Conservation (phyloP, 1,284 basidiomycete species). For the Leccinum colubrinum region DNA sequence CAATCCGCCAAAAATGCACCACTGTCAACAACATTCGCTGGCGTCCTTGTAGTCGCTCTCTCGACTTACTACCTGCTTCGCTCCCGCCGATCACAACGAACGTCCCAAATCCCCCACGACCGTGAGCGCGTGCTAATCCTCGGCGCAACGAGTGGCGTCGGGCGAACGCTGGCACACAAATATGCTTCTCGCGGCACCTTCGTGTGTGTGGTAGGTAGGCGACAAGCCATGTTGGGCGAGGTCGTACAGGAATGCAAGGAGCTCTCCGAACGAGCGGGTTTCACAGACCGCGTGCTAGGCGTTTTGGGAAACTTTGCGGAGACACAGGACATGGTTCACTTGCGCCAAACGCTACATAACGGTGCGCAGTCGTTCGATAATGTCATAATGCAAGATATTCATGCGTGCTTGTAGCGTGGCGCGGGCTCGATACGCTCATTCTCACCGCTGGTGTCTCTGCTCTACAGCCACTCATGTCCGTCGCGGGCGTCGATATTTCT, state of each 20-base stretch:
- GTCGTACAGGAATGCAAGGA: conserved; percentile 63
- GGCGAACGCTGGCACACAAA: conserved; percentile 65
- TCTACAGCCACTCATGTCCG: conserved; percentile 71
- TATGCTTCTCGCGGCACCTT: conserved; percentile 77
- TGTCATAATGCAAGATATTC: background rate
- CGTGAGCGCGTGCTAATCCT: conserved; percentile 76
- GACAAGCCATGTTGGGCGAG: conserved; percentile 52
- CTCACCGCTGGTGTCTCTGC: conserved; percentile 88
- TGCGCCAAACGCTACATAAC: conserved; percentile 55
- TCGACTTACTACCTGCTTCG: conserved; percentile 19
- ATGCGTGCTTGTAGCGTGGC: conserved; percentile 57
- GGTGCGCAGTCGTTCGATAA: conserved; percentile 37
- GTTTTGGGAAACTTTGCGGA: conserved; percentile 65
- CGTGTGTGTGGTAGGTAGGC: conserved; percentile 77
- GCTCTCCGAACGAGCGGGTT: conserved; percentile 17
- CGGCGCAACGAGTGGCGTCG: conserved; percentile 85
- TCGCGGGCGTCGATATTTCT: conserved; percentile 60
- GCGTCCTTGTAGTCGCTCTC: conserved; percentile 15
- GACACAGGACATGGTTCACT: conserved; percentile 64
- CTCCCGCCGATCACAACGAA: conserved; percentile 8
- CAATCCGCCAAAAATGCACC: conserved; percentile 5
- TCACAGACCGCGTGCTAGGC: conserved; percentile 38
- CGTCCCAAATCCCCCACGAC: conserved; percentile 9
- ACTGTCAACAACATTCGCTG: conserved; percentile 7
- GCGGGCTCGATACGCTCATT: conserved; percentile 81